Percentiles rank a stretch among this genome's conserved stretches.
Conservation (phyloP, 768 basidiomycete genomes). For the Galerina marginata region DNA sequence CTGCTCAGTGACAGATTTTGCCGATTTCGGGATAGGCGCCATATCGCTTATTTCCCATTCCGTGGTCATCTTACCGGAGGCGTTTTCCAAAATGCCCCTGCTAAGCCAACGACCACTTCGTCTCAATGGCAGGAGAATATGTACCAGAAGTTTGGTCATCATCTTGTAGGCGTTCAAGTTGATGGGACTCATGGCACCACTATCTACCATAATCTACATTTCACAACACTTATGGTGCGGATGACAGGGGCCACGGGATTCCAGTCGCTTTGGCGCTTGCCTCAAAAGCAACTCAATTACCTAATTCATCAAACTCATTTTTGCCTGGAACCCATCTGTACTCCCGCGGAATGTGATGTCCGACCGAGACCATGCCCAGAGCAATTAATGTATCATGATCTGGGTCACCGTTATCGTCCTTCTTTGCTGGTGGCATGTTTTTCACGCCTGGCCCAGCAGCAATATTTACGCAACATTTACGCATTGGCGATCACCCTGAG, state of each 20-base stretch:
- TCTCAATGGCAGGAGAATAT: slow-evolving; percentile 7
- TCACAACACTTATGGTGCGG: slow-evolving; percentile 12
- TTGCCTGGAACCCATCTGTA: background rate
- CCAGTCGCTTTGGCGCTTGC: slow-evolving; percentile 24
- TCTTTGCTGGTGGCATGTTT: slow-evolving; percentile 37
- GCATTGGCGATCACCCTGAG: slow-evolving; percentile 8
- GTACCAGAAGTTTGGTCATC: background rate
- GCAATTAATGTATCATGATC: background rate
- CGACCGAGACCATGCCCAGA: background rate
- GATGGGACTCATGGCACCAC: slow-evolving; percentile 21
- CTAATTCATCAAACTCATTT: slow-evolving; percentile 12
- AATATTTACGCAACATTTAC: slow-evolving; percentile 24
- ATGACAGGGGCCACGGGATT: slow-evolving; percentile 21
- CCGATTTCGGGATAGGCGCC: too few species aligned
- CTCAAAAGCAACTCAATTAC: slow-evolving; percentile 24
- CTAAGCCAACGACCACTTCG: too few species aligned
- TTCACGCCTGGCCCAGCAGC: slow-evolving; percentile 29
- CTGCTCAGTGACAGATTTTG: too few species aligned
- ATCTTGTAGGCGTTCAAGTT: slow-evolving; percentile 6
- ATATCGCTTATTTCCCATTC: too few species aligned
- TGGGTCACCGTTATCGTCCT: slow-evolving; percentile 11
- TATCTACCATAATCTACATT: slow-evolving; percentile 14
- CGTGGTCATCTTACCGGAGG: too few species aligned
- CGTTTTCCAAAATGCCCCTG: too few species aligned
- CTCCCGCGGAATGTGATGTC: background rate